A percentile compares a stretch with the other conserved stretches of the same genome.
phyloP scores from a whole-genome alignment of 192 early-diverging fungal species.

The Mortierella claussenii region DNA sequence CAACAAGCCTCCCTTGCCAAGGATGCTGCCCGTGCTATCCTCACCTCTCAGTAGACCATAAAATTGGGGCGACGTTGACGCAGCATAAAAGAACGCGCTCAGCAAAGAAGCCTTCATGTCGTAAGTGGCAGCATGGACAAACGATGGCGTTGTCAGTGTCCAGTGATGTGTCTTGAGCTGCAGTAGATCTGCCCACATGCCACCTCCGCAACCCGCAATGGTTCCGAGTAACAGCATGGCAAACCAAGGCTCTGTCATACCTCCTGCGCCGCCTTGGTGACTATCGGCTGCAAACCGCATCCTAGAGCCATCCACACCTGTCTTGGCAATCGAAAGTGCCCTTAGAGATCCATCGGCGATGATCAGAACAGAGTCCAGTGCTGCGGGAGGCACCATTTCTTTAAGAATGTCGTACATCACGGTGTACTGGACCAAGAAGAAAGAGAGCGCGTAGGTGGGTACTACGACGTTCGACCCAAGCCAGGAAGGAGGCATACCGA shows the following conservation, averaged over 20 bases:
- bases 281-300: conserved; percentile 50
- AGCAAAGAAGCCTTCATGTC: conserved; percentile 49
- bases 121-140: conserved; percentile 17
- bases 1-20: conserved; percentile 19
- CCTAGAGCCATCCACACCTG: conserved; percentile 47
- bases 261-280: conserved; percentile 17
- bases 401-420: conserved; percentile 33
- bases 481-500: conserved; percentile 54
- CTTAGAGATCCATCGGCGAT: conserved; percentile 34
- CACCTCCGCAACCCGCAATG: conserved; percentile 45
- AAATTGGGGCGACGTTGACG: conserved; percentile 44
- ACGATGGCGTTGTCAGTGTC: conserved; percentile 26
- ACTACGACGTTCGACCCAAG: conserved; percentile 48
- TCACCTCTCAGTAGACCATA: conserved; percentile 13
- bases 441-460: conserved; percentile 43
- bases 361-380: conserved; percentile 30
- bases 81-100: conserved; percentile 43
- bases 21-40: not conserved
- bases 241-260: conserved; percentile 34
- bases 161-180: conserved; percentile 40
- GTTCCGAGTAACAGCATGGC: conserved; percentile 43
- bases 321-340: conserved; percentile 38
- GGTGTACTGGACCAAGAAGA: conserved; percentile 43
- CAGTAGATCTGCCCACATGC: conserved; percentile 44
- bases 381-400: conserved; percentile 24